Evolutionary conservation across 345 rosid genomes (phyloP), one percentile per base, ranked within the genome.

Genomic region (Garcia nutans): DNA sequence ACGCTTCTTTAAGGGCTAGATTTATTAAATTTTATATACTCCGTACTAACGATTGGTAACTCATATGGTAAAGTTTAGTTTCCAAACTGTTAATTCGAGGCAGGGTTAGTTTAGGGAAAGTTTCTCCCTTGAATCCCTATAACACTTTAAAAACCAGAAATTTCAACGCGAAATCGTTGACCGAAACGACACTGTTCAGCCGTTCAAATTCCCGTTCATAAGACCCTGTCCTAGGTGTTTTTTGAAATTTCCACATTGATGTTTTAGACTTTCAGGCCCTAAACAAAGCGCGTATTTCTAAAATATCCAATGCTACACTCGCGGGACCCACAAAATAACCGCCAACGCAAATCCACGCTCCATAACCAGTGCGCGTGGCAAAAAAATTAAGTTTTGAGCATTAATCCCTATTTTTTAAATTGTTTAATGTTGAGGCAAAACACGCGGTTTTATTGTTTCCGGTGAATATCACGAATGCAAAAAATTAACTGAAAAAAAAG

Each of bases 161-260:
- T 37, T 5, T 47, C 13, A 47, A 2, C 3, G 50, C 13, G 3
- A 47, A 8, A 13, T 47, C 50, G 50, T 47, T 47, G 50, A 47
- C 3, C 10, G 50, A 47, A 37, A 37, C 41, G 41, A 47, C 50
- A 47, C 10, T 12, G 50, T 11, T 47, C 13, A 37, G 41, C 41
- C 5, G 41, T 13, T 50, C 55, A 3, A 50, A 11, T 50, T 12
- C 55, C 13, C 55, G 13, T 50, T 16, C 13, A 28, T 28, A 1
- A 13, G 16, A 62, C 10, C 16, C 41, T 3, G 41, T 5, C 41
- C 61, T 54, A 45, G 16, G 47, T 49, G 73, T 31, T 33, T 24
- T 70, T 19, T 24, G 62, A 70, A 70, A 41, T 65, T 57, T 56
- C 74, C 20, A n/a, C 65, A 16, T 24, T n/a, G 26, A 41, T 52